A percentile compares a stretch with the other conserved stretches of the same genome.
Conservation (phyloP, 1,139 yeast genomes). For the Candida mesenterica region DNA sequence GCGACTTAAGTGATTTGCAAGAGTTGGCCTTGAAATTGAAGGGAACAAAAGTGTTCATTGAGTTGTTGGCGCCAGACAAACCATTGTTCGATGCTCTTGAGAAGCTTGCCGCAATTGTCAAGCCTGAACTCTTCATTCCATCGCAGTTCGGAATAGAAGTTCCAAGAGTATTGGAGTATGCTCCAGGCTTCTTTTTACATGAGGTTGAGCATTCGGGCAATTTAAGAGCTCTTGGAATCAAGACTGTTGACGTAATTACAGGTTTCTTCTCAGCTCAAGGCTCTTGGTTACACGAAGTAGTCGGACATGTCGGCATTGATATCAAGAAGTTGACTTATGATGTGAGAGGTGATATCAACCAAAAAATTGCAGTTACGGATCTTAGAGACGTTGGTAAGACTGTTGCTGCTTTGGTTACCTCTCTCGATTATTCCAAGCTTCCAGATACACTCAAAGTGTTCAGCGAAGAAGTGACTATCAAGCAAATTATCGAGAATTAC, state of each 20-base stretch:
- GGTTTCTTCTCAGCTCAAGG: conserved; percentile 46
- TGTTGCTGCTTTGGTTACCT: conserved; percentile 33
- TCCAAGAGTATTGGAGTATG: conserved; percentile 18
- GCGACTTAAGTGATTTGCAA: conserved; percentile 23
- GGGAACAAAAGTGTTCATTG: conserved; percentile 53
- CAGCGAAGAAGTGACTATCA: conserved; percentile 39
- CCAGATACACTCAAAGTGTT: conserved; percentile 48
- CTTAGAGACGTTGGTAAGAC: conserved; percentile 49
- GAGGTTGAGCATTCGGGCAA: conserved; percentile 41
- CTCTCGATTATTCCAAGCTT: conserved; percentile 30
- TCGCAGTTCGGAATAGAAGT: conserved; percentile 59
- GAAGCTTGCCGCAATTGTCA: conserved; percentile 35
- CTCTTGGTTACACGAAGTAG: conserved; percentile 30
- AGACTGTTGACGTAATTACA: conserved; percentile 48
- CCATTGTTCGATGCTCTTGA: conserved; percentile 24
- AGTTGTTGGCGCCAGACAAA: conserved; percentile 33
- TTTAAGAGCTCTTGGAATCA: conserved; percentile 47
- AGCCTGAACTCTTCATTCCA: conserved; percentile 56
- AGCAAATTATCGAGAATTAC: conserved; percentile 38
- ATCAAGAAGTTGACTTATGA: conserved; percentile 32
- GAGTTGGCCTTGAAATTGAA: conserved; percentile 31
- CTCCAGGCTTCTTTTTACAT: conserved; percentile 32
- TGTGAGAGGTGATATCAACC: conserved; percentile 42
- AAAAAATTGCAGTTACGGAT: conserved; percentile 31
- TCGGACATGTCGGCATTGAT: conserved; percentile 39